Base-by-base conservation (phyloP, 2,329 filamentous ascomycete species). In the Diplodia seriata region DNA sequence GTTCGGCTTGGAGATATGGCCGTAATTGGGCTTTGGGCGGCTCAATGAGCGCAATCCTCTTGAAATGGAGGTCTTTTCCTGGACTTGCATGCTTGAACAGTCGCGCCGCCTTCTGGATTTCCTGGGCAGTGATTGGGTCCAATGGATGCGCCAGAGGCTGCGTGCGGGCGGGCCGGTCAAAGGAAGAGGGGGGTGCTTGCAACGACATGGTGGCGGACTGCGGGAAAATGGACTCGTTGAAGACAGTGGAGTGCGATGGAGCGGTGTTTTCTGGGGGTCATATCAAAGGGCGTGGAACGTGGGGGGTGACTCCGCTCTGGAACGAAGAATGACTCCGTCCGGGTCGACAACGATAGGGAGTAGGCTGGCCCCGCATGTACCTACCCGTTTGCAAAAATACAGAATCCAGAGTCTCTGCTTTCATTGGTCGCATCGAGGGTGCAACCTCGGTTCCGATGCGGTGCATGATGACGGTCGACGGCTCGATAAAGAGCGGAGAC, bases 11-110 rank as follows among this genome's bases (percentile, higher is more conserved):
- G 0, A 87, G 76, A 66, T 80, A 87, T 0, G 66, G 67, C 5
- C 83, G 70, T 77, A 86, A 79, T 18, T 79, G 75, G n/a, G 76
- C 73, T 74, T 87, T 87, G 1, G 77, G 74, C 0, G 85, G 85
- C 69, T 87, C 85, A 15, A 74, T 74, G 11, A 87, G 78, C 0
- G 83, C 84, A 69, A 86, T 82, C 12, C 59, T 51, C 14, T 63
- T 63, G 47, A 63, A 63, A 2, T 51, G 59, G 11, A 63, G 29
- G 8, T 8, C 26, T 31, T 38, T 63, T 38, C 15, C n/a, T 3
- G 59, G 14, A 23, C 51, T 51, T 12, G 15, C 23, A 14, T 63
- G 20, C 31, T 63, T 63, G 47, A 51, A 63, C 3, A 38, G 59
- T n/a, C n/a, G 11, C 3, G 59, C 43, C 8, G 59, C 47, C 31